These are phyloP conservation scores for Ophiocordyceps camponoti-rufipedis DNA, from an alignment of 2,329 filamentous ascomycete genomes.

Conservation along the genomic window DNA sequence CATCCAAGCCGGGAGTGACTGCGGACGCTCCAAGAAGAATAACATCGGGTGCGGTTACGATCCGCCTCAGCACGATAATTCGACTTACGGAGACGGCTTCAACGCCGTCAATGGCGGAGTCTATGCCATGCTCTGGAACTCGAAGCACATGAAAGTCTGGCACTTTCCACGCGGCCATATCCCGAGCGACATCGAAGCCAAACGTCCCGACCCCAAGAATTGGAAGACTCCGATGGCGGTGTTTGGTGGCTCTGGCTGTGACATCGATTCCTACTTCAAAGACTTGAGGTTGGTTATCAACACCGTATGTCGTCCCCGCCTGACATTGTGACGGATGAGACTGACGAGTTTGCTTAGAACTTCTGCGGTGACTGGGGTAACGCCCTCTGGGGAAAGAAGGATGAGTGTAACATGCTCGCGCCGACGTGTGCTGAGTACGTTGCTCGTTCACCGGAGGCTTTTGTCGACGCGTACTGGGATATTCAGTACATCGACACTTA, in stretches of 20 bases:
- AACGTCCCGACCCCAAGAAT: slow-evolving; percentile 37
- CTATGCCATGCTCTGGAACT: slow-evolving; percentile 55
- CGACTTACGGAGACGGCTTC: slow-evolving; percentile 44
- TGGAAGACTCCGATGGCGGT: slow-evolving; percentile 55
- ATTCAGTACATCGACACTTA: slow-evolving; percentile 36
- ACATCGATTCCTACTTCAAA: slow-evolving; percentile 46
- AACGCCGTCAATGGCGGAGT: slow-evolving; percentile 49
- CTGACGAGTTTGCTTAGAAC: slow-evolving; percentile 18
- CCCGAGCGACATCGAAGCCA: slow-evolving; percentile 43
- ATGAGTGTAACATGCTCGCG: slow-evolving; percentile 20
- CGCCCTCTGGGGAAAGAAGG: slow-evolving; percentile 19
- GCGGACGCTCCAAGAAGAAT: slow-evolving; percentile 11
- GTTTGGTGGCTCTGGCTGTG: slow-evolving; percentile 47
- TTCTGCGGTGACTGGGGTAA: slow-evolving; percentile 66
- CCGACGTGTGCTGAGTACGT: slow-evolving; percentile 28
- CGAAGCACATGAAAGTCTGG: slow-evolving; percentile 51
- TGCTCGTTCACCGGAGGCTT: slow-evolving; percentile 23
- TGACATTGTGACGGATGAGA: background rate
- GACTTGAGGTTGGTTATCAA: slow-evolving; percentile 57
- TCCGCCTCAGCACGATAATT: slow-evolving; percentile 19
- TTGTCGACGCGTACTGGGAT: slow-evolving; percentile 28
- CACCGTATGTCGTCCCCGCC: slow-evolving; percentile 22
- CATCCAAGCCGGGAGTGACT: slow-evolving; percentile 13
- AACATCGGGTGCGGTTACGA: slow-evolving; percentile 28
- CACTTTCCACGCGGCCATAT: slow-evolving; percentile 52